Conservation (phyloP, 2,329 filamentous ascomycete species). For the Dendryphion nanum region DNA sequence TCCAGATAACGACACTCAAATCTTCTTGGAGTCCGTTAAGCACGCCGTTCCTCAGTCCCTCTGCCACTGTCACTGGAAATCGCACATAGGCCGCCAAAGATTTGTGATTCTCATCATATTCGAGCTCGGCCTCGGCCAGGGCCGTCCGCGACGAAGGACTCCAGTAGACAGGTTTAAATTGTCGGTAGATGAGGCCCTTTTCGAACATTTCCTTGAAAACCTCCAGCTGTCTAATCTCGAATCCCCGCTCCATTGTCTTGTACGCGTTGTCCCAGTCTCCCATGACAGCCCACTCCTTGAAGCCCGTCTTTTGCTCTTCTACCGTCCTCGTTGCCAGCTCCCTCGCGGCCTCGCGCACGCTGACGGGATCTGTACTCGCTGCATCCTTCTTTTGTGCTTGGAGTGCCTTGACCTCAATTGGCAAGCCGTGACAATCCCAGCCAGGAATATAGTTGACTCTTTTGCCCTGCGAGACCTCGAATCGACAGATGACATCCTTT, state of each 20-base stretch:
- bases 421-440: slow-evolving; percentile 97
- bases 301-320: slow-evolving; percentile 69
- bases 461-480: slow-evolving; percentile 74
- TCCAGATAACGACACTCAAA: slow-evolving; percentile 90
- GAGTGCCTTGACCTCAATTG: slow-evolving; percentile 94
- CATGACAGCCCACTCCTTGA: slow-evolving; percentile 74
- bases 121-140: slow-evolving; percentile 79
- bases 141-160: slow-evolving; percentile 76
- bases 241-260: slow-evolving; percentile 74
- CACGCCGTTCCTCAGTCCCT: slow-evolving; percentile 41
- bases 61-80: slow-evolving; percentile 62
- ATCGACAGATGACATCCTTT: slow-evolving; percentile 88
- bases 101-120: slow-evolving; percentile 74
- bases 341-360: slow-evolving; percentile 64
- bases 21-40: slow-evolving; percentile 19
- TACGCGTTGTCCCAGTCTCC: slow-evolving; percentile 75
- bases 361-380: slow-evolving; percentile 44
- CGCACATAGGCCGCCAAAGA: slow-evolving; percentile 76
- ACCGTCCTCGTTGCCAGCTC: slow-evolving; percentile 68
- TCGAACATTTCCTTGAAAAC: slow-evolving; percentile 75
- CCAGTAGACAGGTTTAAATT: slow-evolving; percentile 85
- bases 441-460: slow-evolving; percentile 81
- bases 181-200: slow-evolving; percentile 69
- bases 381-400: slow-evolving; percentile 51
- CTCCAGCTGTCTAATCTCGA: slow-evolving; percentile 71